A percentile compares a stretch with the other conserved stretches of the same genome.
These are phyloP conservation scores for Metschnikowia kofuensis DNA, from an alignment of 805 yeast species.

Conservation along the genomic window DNA sequence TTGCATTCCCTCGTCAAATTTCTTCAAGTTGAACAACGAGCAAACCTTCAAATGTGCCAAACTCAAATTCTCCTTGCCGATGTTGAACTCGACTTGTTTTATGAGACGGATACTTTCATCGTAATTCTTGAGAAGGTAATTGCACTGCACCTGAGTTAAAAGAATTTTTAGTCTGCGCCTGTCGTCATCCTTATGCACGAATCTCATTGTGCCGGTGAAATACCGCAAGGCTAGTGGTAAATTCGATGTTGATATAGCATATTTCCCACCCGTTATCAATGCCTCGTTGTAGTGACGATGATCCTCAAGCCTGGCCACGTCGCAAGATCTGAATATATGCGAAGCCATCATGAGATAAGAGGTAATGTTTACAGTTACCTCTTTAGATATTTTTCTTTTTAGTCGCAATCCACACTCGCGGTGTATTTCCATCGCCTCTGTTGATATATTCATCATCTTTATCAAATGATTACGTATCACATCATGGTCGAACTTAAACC, in stretches of 20 bases:
- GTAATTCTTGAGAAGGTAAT: constrained; percentile 27
- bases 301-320: constrained; percentile 34
- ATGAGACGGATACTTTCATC: constrained; percentile 35
- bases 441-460: constrained; percentile 21
- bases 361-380: constrained; percentile 16
- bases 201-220: constrained; percentile 33
- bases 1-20: constrained; percentile 29
- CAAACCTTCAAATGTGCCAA: constrained; percentile 37
- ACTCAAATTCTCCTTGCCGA: constrained; percentile 34
- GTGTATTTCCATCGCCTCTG: constrained; percentile 32
- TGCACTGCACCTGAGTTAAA: constrained; percentile 33
- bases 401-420: constrained; percentile 43
- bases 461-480: constrained; percentile 31
- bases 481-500: constrained; percentile 43
- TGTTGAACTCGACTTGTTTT: constrained; percentile 26
- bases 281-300: constrained; percentile 34
- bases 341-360: constrained; percentile 37
- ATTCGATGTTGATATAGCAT: constrained; percentile 44
- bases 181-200: constrained; percentile 21
- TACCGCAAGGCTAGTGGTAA: constrained; percentile 39
- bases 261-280: constrained; percentile 42
- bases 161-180: constrained; percentile 22
- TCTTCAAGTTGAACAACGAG: constrained; percentile 30
- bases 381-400: constrained; percentile 22
- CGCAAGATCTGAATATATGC: constrained; percentile 36